A percentile compares a stretch with the other conserved stretches of the same genome.
These are phyloP conservation scores for Flaveria bidentis DNA, from an alignment of 129 eudicot species.

Conservation along the genomic window DNA sequence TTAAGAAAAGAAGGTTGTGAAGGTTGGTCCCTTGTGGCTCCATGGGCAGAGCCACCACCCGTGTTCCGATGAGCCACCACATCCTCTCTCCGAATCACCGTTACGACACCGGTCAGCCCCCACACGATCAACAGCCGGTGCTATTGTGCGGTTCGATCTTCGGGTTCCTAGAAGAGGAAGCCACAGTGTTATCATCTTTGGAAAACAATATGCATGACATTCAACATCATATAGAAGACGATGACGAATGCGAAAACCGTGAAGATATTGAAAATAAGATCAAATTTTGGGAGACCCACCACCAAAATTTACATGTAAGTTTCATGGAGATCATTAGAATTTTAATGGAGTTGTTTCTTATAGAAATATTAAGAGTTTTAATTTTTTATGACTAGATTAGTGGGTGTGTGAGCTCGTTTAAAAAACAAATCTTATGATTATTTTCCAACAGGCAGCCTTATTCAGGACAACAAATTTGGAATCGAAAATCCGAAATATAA, in stretches of 20 bases:
- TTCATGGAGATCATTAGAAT: background rate
- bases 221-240: slow-evolving; percentile 43
- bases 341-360: background rate
- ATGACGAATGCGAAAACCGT: slow-evolving; percentile 31
- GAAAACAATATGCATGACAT: slow-evolving; percentile 5
- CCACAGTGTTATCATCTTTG: slow-evolving; percentile 17
- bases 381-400: background rate
- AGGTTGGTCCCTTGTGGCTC: background rate
- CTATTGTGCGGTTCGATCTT: slow-evolving; percentile 57
- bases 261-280: slow-evolving; percentile 42
- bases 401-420: too few species aligned
- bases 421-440: background rate
- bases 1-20: background rate
- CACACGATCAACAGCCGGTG: slow-evolving; percentile 31
- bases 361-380: too few species aligned
- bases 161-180: slow-evolving; percentile 58
- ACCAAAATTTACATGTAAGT: slow-evolving; percentile 59
- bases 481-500: slow-evolving; percentile 49
- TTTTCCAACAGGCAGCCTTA: slow-evolving; percentile 47
- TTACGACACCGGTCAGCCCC: slow-evolving; percentile 33
- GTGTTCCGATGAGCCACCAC: slow-evolving; percentile 52
- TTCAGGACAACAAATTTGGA: slow-evolving; percentile 66
- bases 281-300: slow-evolving; percentile 67
- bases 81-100: slow-evolving; percentile 41
- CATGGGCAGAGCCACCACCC: too few species aligned